Percentiles rank a stretch among this genome's conserved stretches.
Conservation (phyloP, 2,329 filamentous ascomycete species). For the Neofusicoccum laricinum region DNA sequence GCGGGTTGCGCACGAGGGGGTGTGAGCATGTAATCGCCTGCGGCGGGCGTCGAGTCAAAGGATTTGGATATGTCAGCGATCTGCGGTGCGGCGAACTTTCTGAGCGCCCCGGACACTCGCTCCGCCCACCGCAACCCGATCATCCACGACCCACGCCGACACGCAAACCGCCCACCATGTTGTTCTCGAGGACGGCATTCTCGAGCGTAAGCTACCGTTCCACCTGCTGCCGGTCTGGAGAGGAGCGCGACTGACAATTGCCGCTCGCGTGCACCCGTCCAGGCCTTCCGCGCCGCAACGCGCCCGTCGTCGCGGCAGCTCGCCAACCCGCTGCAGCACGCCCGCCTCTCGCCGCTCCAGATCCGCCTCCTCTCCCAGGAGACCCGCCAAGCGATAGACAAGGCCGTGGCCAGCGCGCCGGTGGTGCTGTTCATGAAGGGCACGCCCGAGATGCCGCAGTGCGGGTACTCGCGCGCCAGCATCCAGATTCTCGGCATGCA, state of each 20-base stretch:
- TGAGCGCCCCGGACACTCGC: conserved; percentile 19
- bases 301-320: conserved; percentile 29
- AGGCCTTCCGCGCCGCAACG: conserved; percentile 37
- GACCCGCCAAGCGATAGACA: conserved; percentile 81
- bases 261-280: neutral
- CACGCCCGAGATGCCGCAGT: conserved; percentile 92
- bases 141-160: neutral
- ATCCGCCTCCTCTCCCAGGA: conserved; percentile 75
- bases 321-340: conserved; percentile 30
- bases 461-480: conserved; percentile 90
- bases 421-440: conserved; percentile 99
- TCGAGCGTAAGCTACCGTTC: conserved; percentile 27
- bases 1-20: neutral
- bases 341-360: conserved; percentile 43
- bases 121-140: too few relatives aligned
- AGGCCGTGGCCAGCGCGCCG: conserved; percentile 80
- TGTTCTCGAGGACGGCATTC: conserved; percentile 39
- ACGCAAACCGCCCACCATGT: conserved; percentile 27
- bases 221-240: neutral
- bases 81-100: conserved; percentile 25
- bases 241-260: neutral
- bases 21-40: neutral
- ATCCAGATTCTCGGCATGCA: conserved; percentile 95
- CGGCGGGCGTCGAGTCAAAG: neutral
- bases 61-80: conserved; percentile 8